Percentiles rank a stretch among this genome's conserved stretches.
phyloP scores from a whole-genome alignment of 441 rosid species.

The Flueggea neowawraea region DNA sequence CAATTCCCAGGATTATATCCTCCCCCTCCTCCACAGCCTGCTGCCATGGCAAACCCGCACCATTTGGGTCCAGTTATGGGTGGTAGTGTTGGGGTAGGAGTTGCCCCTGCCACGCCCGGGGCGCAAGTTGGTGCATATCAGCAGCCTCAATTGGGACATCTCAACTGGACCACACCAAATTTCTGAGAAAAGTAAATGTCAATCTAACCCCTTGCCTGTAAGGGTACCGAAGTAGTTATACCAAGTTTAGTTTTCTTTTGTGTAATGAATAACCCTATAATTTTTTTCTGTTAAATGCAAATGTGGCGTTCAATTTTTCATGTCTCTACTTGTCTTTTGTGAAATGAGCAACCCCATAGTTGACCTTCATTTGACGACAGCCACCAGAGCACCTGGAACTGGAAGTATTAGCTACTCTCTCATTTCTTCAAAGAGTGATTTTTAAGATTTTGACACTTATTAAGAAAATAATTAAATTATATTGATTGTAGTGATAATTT shows the following conservation, averaged over 20 bases:
- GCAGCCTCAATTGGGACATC: conserved; percentile 90
- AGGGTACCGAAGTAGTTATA: conserved; percentile 61
- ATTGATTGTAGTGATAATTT: too few relatives aligned
- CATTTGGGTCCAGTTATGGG: conserved; percentile 81
- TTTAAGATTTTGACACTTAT: too few relatives aligned
- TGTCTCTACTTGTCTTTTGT: neutral
- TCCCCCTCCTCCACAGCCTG: conserved; percentile 63
- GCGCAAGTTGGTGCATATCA: conserved; percentile 86
- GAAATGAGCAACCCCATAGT: too few relatives aligned
- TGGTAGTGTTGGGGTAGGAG: conserved; percentile 74
- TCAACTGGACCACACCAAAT: conserved; percentile 88
- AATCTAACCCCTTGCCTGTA: conserved; percentile 35
- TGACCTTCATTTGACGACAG: too few relatives aligned
- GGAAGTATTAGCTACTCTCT: too few relatives aligned
- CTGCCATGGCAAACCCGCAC: conserved; percentile 68
- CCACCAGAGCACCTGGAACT: too few relatives aligned
- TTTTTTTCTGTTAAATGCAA: conserved; percentile 46
- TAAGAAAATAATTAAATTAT: too few relatives aligned
- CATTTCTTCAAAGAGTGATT: too few relatives aligned
- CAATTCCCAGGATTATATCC: conserved; percentile 84
- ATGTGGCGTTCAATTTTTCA: conserved; percentile 24
- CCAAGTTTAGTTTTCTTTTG: conserved; percentile 41
- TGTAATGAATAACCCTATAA: conserved; percentile 41
- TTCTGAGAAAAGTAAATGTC: conserved; percentile 34
- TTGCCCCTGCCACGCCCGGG: conserved; percentile 67